Percentiles rank a stretch among this genome's conserved stretches.
phyloP scores from a whole-genome alignment of 2,329 filamentous ascomycete species.

The Phialophora chinensis region DNA sequence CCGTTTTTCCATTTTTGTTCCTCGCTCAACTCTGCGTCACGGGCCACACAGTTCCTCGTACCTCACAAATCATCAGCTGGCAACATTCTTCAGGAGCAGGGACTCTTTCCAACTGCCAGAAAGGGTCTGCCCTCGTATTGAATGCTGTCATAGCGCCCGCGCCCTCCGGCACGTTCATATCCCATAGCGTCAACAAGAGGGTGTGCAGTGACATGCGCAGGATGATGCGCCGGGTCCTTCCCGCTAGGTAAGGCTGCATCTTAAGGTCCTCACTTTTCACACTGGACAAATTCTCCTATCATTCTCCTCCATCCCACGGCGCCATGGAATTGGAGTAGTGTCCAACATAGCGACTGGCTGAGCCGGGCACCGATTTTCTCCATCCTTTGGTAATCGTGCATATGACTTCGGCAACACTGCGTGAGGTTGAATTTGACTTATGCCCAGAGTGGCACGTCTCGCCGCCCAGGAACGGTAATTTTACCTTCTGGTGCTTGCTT shows the following conservation, averaged over 20 bases:
- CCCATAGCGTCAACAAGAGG: not conserved
- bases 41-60: too few species aligned
- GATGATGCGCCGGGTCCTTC: not conserved
- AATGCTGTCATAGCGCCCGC: not conserved
- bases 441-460: not conserved
- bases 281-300: not conserved
- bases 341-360: not conserved
- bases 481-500: not conserved
- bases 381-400: not conserved
- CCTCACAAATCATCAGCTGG: not conserved
- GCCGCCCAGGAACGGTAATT: not conserved
- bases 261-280: constrained; percentile 35
- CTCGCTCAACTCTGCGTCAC: not conserved
- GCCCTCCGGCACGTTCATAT: not conserved
- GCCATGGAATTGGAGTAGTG: not conserved
- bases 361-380: not conserved
- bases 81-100: not conserved
- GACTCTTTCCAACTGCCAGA: not conserved
- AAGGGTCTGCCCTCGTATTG: not conserved
- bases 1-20: not conserved
- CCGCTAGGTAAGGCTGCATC: constrained; percentile 24
- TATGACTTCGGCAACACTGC: not conserved
- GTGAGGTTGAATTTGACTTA: not conserved
- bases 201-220: not conserved
- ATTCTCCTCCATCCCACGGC: not conserved